Percentiles rank a stretch among this genome's conserved stretches.
Evolutionary conservation across 129 eudicot genomes (phyloP).

Genomic region (Centella asiatica): DNA sequence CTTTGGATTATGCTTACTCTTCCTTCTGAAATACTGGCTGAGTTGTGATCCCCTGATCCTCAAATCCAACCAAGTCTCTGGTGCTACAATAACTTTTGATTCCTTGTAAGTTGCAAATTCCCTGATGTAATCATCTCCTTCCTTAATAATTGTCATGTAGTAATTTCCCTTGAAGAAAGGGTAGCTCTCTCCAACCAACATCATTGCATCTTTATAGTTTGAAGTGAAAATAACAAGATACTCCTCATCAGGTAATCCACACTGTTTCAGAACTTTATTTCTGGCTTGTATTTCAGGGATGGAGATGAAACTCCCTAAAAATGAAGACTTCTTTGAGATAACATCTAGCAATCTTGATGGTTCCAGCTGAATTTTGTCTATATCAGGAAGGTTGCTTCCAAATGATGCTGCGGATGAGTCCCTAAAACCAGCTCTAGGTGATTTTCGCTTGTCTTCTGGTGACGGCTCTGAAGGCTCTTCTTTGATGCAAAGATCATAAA

Average conservation of each 20-base stretch:
- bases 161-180: slow-evolving; percentile 54
- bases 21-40: slow-evolving; percentile 61
- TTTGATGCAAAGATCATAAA: slow-evolving; percentile 59
- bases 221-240: slow-evolving; percentile 57
- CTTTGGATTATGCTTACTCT: slow-evolving; percentile 55
- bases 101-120: slow-evolving; percentile 59
- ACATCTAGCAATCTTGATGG: slow-evolving; percentile 55
- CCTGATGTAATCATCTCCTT: slow-evolving; percentile 39
- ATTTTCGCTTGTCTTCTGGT: slow-evolving; percentile 52
- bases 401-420: slow-evolving; percentile 16
- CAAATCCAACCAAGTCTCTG: slow-evolving; percentile 59
- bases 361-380: slow-evolving; percentile 51
- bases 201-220: slow-evolving; percentile 55
- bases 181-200: slow-evolving; percentile 76
- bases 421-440: slow-evolving; percentile 35
- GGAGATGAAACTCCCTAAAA: slow-evolving; percentile 49
- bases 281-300: slow-evolving; percentile 70
- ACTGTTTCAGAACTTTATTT: slow-evolving; percentile 54
- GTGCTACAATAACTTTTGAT: slow-evolving; percentile 40
- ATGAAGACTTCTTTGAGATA: slow-evolving; percentile 50
- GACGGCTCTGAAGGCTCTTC: slow-evolving; percentile 43
- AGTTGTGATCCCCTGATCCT: slow-evolving; percentile 75
- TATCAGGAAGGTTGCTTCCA: slow-evolving; percentile 48
- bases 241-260: slow-evolving; percentile 61
- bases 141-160: slow-evolving; percentile 47